A percentile compares a stretch with the other conserved stretches of the same genome.
Conservation (phyloP, 805 yeast species). For the Saccharomycopsis sp. region DNA sequence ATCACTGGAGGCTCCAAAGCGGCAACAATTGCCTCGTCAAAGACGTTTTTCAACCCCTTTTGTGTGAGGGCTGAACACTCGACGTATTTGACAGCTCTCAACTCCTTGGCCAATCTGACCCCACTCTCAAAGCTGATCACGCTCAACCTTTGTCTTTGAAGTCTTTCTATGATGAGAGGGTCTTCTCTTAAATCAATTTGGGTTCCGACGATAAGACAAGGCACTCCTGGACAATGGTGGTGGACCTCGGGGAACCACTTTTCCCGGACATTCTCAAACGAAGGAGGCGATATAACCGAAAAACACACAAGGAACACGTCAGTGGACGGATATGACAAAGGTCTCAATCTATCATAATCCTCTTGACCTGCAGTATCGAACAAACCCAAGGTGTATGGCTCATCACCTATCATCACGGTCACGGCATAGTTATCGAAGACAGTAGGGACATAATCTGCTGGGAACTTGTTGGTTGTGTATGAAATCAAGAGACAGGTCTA, state of each 20-base stretch:
- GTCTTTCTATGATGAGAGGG: conserved; percentile 80
- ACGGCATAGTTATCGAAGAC: conserved; percentile 95
- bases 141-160: conserved; percentile 81
- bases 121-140: conserved; percentile 87
- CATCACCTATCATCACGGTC: conserved; percentile 94
- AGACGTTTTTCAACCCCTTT: conserved; percentile 94
- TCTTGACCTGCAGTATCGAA: conserved; percentile 99
- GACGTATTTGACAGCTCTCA: conserved; percentile 92
- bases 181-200: conserved; percentile 94
- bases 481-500: conserved; percentile 88
- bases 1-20: conserved; percentile 95
- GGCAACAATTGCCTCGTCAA: conserved; percentile 97
- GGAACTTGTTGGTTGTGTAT: conserved; percentile 94
- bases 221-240: conserved; percentile 97
- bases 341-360: conserved; percentile 96
- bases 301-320: conserved; percentile 95
- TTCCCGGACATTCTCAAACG: conserved; percentile 95
- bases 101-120: conserved; percentile 85
- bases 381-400: conserved; percentile 93
- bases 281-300: conserved; percentile 93
- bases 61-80: conserved; percentile 98
- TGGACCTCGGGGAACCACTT: conserved; percentile 99
- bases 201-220: conserved; percentile 94
- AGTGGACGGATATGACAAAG: conserved; percentile 93
- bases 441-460: conserved; percentile 98